Evolutionary conservation across 306 rosid species (phyloP), one percentile per base, ranked within the genome.

Genomic region (Glycine soja): DNA sequence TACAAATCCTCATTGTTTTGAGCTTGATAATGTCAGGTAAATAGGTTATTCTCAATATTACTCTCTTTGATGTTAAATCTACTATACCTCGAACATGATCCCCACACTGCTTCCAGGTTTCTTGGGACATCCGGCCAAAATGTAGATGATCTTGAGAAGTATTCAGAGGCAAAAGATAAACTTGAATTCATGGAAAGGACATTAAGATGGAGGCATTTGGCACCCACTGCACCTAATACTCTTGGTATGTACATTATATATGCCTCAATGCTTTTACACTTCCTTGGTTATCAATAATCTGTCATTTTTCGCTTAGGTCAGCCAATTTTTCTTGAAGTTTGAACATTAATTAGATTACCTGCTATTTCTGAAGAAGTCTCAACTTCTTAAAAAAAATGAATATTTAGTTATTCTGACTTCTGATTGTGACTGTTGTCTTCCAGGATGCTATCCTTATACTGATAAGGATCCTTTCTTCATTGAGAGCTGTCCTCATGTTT

Each of bases 51-150:
- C 48, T 73, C 13, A 58, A 56, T 19, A 57, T 16, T 46, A 70
- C 62, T 76, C 67, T 58, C 67, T 63, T 36, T 78, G 30, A 54
- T 74, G 66, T 82, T 70, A 48, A 81, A 52, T 70, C 14, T 42
- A 75, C 66, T 63, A 65, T 38, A 61, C 30, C 30, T 77, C 82
- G 58, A 69, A 82, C 70, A 15, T 38, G 63, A 45, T 82, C 47
- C 69, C 24, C 81, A 10, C 18, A 53, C 84, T 86, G 69, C 71
- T 83, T 88, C 52, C 89, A 95, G 97, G 68, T 93, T 95, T 86
- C 93, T 95, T 59, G 99, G 98, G 88, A 93, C 99, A 32, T 93
- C 99, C 0, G 98, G 99, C 54, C 94, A 95, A 85, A 95, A 95
- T 80, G 66, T 91, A 76, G 97, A 95, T 84, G 97, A 93, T 76